Percentiles rank a stretch among this genome's conserved stretches.
Evolutionary conservation across 23 red algal genomes (phyloP).

Genomic region (Gracilaria gracilis): DNA sequence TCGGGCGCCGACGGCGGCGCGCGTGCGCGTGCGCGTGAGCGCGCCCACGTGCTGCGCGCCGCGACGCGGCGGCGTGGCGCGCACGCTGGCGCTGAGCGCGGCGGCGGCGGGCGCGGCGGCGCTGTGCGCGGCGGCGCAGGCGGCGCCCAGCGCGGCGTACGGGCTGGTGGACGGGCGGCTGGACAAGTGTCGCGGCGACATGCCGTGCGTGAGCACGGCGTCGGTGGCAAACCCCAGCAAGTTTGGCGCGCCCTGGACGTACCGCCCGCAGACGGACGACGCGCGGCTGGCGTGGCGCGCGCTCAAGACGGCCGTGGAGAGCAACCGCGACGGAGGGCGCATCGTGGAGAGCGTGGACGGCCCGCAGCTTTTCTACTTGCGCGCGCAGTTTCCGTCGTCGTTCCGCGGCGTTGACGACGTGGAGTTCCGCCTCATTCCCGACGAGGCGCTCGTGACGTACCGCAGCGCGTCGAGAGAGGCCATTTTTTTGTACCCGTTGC

Average conservation of each 20-base stretch:
- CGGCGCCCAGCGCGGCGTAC: neutral
- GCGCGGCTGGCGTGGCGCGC: conserved; percentile 71
- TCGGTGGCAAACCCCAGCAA: conserved; percentile 89
- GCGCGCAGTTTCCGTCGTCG: conserved; percentile 78
- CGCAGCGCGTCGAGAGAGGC: conserved; percentile 65
- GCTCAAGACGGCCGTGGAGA: conserved; percentile 57
- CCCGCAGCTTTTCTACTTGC: conserved; percentile 66
- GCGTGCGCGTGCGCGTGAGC: neutral
- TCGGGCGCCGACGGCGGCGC: neutral
- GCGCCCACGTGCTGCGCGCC: neutral
- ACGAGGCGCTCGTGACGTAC: conserved; percentile 75
- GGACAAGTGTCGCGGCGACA: conserved; percentile 75
- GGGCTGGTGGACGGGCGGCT: conserved; percentile 60
- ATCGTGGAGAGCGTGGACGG: conserved; percentile 54
- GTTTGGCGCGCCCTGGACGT: conserved; percentile 89
- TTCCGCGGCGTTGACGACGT: conserved; percentile 79
- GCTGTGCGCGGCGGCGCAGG: neutral
- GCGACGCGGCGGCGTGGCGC: neutral
- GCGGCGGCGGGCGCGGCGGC: conserved; percentile 3
- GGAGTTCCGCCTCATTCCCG: conserved; percentile 75
- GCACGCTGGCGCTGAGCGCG: neutral
- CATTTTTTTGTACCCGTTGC: conserved; percentile 85
- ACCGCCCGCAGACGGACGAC: conserved; percentile 63
- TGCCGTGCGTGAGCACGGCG: conserved; percentile 77
- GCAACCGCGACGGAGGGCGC: conserved; percentile 36